Evolutionary conservation across 148 eudicot species (phyloP).

Genomic region (Persicaria tinctoria): DNA sequence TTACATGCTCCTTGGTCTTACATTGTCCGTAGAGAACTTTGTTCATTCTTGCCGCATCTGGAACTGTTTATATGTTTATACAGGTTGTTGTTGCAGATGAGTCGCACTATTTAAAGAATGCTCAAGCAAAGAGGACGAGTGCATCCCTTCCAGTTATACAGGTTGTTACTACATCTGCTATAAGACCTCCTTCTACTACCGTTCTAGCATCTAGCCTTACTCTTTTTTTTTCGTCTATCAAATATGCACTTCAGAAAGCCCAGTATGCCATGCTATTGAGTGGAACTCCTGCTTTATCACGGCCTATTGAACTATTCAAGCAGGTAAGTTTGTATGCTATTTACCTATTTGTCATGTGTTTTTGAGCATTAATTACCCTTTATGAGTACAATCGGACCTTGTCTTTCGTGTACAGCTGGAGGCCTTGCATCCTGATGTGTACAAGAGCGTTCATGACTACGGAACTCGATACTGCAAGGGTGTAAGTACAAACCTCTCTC

Average conservation of each 20-base stretch:
- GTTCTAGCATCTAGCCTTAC: background rate
- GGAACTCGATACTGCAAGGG: conserved; percentile 98
- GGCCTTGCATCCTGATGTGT: conserved; percentile 86
- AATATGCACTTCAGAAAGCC: conserved; percentile 56
- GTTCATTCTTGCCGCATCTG: conserved; percentile 5
- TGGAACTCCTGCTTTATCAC: conserved; percentile 97
- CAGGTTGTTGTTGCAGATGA: conserved; percentile 98
- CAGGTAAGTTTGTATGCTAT: conserved; percentile 42
- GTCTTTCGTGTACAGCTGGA: conserved; percentile 48
- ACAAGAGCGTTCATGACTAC: conserved; percentile 83
- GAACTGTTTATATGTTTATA: conserved; percentile 26
- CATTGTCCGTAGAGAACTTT: background rate
- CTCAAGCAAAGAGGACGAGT: conserved; percentile 86
- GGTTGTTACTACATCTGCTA: conserved; percentile 35
- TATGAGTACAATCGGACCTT: background rate
- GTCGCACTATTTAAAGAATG: conserved; percentile 93
- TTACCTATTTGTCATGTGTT: conserved; percentile 2
- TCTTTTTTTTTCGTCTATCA: conserved; percentile 6
- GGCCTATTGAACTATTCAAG: conserved; percentile 88
- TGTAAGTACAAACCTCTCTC: conserved; percentile 44
- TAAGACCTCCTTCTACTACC: background rate
- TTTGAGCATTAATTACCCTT: background rate
- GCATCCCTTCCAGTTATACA: conserved; percentile 74
- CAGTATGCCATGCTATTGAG: conserved; percentile 78
- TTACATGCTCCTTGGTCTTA: background rate